Base-by-base conservation (phyloP, 2,329 filamentous ascomycete species). In the Phaeomoniella chlamydospora region DNA sequence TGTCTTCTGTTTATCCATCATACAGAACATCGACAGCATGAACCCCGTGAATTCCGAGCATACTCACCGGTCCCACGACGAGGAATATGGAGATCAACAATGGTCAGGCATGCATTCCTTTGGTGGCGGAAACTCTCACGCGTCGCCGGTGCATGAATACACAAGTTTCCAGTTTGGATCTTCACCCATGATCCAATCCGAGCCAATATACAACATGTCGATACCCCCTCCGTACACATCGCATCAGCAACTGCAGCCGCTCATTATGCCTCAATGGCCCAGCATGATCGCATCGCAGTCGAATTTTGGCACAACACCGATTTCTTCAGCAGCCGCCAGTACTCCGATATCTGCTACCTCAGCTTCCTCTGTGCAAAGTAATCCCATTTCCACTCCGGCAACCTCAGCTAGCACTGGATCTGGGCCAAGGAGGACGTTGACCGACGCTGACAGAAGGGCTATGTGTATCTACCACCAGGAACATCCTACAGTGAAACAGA, bases 381-480 rank as follows among this genome's bases (percentile, higher is more conserved):
- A 67, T 48, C 59, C 65, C 40, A 55, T 72, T 54, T 60, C 64
- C 40, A 62, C 69, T 15, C 64, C 55, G 26, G 43, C 22, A 51
- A 56, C 40, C 57, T 46, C 63, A 39, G 65, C 44, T 43, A 49
- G 64, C 52, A 43, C 64, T 48, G 41, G 51, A 11, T 61, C 78
- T 33, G 82, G 80, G 33, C 81, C 83, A 3, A 71, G 86, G 47
- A 85, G 85, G 59, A 96, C 88, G 1, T 66, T 98, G 47, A 94
- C 86, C 5, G 84, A 94, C 51, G 79, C 84, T 39, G 87, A 96
- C 55, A 80, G 90, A 44, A 74, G 86, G 45, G 73, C 76, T 31
- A 98, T 98, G 87, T 98, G 90, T 57, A 73, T 85, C 52, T 94
- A 88, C 57, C 82, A 88, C 48, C 81, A 90, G 53, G 80, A 93